Conservation (phyloP, 2,329 filamentous ascomycete genomes). For the Epichloe brachyelytri region DNA sequence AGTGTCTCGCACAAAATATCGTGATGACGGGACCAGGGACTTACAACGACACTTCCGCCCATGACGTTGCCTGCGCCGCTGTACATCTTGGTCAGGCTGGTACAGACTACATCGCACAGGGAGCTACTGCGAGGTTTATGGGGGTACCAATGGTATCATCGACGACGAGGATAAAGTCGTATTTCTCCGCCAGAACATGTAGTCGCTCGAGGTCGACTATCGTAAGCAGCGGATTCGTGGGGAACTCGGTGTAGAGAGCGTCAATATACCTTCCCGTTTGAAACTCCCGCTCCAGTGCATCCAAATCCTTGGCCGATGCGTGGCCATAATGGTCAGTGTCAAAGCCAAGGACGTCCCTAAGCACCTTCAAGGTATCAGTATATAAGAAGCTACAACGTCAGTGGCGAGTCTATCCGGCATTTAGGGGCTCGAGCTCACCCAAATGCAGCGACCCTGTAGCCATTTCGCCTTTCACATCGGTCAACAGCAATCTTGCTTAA, state of each 20-base stretch:
- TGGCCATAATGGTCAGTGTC: neutral
- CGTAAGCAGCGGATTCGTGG: slow-evolving; percentile 11
- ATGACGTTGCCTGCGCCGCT: slow-evolving; percentile 37
- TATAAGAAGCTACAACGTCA: neutral
- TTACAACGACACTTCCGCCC: slow-evolving; percentile 17
- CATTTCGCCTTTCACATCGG: neutral
- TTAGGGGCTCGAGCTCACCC: neutral
- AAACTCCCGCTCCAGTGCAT: neutral
- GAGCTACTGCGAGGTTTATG: slow-evolving; percentile 29
- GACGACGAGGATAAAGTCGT: slow-evolving; percentile 23
- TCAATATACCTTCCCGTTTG: neutral
- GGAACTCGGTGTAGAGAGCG: neutral
- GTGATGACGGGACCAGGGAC: neutral
- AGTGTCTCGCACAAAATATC: neutral
- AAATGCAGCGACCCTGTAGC: neutral
- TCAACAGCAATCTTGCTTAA: neutral
- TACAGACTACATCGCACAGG: slow-evolving; percentile 30
- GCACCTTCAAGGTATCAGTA: neutral
- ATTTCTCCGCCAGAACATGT: slow-evolving; percentile 16
- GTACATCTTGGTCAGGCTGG: slow-evolving; percentile 38
- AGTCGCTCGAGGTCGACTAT: slow-evolving; percentile 10
- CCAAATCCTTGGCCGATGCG: neutral
- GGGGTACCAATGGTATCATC: slow-evolving; percentile 29
- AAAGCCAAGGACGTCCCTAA: neutral
- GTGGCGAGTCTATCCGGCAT: neutral